Percentiles rank a stretch among this genome's conserved stretches.
Evolutionary conservation across 306 rosid genomes (phyloP).

Genomic region (Cyamopsis tetragonoloba): DNA sequence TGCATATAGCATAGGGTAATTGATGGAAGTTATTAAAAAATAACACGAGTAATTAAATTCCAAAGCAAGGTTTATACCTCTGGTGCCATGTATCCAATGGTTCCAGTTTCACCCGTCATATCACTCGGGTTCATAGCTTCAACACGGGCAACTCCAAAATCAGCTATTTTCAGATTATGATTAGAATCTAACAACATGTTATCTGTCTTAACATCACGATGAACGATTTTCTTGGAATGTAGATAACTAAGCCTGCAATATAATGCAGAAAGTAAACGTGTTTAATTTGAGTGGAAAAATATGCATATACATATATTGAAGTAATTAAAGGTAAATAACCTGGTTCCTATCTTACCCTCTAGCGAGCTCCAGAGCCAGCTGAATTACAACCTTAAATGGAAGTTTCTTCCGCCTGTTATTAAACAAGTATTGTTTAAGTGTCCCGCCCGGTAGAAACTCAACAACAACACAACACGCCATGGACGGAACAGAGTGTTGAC

Average conservation of each 20-base stretch:
- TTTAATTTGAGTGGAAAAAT: neutral
- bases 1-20: too few relatives aligned
- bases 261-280: neutral
- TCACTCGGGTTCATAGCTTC: slow-evolving; percentile 71
- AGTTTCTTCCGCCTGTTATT: slow-evolving; percentile 62
- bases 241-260: slow-evolving; percentile 68
- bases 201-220: slow-evolving; percentile 76
- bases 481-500: slow-evolving; percentile 46
- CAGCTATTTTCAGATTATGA: slow-evolving; percentile 64
- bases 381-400: slow-evolving; percentile 59
- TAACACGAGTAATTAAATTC: neutral
- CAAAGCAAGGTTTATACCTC: slow-evolving; percentile 48
- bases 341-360: slow-evolving; percentile 68
- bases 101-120: slow-evolving; percentile 88
- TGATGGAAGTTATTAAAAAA: neutral
- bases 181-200: slow-evolving; percentile 58
- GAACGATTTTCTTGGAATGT: slow-evolving; percentile 72
- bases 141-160: slow-evolving; percentile 83
- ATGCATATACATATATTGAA: neutral
- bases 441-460: slow-evolving; percentile 78
- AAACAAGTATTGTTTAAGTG: slow-evolving; percentile 56
- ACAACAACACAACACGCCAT: slow-evolving; percentile 71
- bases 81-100: slow-evolving; percentile 89
- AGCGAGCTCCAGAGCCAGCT: slow-evolving; percentile 76
- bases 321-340: neutral